Evolutionary conservation across 2,329 filamentous ascomycete species (phyloP).

Genomic region (Sordariomycetes sp.): DNA sequence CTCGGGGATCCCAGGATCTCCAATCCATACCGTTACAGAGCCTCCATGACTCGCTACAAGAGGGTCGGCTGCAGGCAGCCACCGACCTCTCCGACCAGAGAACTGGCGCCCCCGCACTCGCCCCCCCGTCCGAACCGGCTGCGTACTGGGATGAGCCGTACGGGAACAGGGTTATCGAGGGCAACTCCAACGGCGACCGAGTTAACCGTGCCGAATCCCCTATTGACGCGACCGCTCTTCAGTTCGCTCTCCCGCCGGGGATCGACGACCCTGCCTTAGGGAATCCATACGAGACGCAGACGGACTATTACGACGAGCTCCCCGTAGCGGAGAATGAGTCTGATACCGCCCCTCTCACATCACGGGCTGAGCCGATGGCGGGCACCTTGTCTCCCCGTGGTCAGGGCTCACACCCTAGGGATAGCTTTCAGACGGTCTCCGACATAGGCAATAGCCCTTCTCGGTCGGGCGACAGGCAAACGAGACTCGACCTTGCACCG

Average conservation of each 20-base stretch:
- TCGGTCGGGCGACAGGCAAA: conserved; percentile 30
- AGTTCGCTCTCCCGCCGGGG: conserved; percentile 43
- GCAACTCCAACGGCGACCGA: conserved; percentile 12
- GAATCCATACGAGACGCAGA: conserved; percentile 2
- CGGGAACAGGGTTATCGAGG: conserved; percentile 22
- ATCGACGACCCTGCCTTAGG: conserved; percentile 23
- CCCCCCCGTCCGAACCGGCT: conserved; percentile 31
- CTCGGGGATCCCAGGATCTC: background rate
- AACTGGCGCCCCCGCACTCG: conserved; percentile 5
- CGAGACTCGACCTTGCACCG: conserved; percentile 18
- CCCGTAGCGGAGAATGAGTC: conserved; percentile 39
- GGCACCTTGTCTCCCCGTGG: conserved; percentile 31
- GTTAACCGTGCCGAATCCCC: conserved; percentile 28
- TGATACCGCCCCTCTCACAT: conserved; percentile 47
- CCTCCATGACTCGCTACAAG: conserved; percentile 7
- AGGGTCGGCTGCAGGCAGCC: conserved; percentile 11
- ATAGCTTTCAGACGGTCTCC: conserved; percentile 48
- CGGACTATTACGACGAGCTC: conserved; percentile 14
- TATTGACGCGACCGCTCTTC: conserved; percentile 40
- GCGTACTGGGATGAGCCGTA: conserved; percentile 43
- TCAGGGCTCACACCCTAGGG: conserved; percentile 29
- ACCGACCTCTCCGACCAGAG: background rate
- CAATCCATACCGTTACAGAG: conserved; percentile 1
- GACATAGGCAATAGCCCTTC: conserved; percentile 45
- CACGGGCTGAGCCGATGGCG: conserved; percentile 43